phyloP scores from a whole-genome alignment of 2,329 filamentous ascomycete species.

The Paecilomyces dactylethromorphus region DNA sequence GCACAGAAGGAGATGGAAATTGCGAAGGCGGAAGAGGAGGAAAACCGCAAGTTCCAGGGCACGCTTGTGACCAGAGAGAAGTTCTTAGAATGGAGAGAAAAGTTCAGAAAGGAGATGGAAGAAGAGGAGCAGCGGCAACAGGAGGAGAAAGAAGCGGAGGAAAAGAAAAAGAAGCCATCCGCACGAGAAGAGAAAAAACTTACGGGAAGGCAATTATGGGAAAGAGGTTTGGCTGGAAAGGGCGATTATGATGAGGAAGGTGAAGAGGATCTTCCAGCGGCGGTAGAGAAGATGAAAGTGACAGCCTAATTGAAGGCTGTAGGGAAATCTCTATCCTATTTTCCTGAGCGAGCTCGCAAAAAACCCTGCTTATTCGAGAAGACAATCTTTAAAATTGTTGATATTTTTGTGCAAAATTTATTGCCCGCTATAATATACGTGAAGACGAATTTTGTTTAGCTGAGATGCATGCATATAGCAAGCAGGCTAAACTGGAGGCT shows the following conservation, averaged over 20 bases:
- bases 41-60: constrained; percentile 95
- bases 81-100: constrained; percentile 75
- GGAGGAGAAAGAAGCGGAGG: constrained; percentile 69
- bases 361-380: not conserved
- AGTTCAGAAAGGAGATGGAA: constrained; percentile 73
- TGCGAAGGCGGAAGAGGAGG: constrained; percentile 68
- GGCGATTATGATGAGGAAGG: constrained; percentile 60
- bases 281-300: constrained; percentile 66
- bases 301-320: constrained; percentile 39
- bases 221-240: constrained; percentile 63
- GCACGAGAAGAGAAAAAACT: constrained; percentile 62
- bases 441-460: not conserved
- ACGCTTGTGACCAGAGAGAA: constrained; percentile 79
- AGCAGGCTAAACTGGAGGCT: not conserved
- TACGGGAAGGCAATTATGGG: constrained; percentile 72
- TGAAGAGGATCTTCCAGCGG: constrained; percentile 55
- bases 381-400: not conserved
- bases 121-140: constrained; percentile 59
- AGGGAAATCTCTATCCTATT: not conserved
- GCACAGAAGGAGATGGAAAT: constrained; percentile 47
- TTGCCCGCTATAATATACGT: not conserved
- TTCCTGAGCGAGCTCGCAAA: not conserved
- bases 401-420: not conserved
- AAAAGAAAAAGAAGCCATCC: constrained; percentile 70
- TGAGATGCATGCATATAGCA: not conserved